These are phyloP conservation scores for Protea cynaroides DNA, from an alignment of 164 flowering plant species.

Conservation along the genomic window DNA sequence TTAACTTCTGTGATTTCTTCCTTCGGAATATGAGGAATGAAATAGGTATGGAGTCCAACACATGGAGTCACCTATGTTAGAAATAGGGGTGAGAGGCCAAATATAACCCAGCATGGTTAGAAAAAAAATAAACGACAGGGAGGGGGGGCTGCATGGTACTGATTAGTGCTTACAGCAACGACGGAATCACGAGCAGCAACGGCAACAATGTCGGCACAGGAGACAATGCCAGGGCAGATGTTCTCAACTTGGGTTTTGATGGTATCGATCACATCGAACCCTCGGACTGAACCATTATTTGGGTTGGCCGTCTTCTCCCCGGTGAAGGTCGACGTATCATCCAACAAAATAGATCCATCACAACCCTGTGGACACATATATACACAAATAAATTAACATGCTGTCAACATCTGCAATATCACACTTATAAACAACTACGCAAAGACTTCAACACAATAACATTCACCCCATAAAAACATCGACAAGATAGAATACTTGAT, in stretches of 20 bases:
- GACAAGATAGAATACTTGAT: no score
- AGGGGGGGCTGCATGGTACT: constrained; percentile 14
- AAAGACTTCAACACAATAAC: no score
- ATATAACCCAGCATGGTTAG: no score
- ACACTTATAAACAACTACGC: no score
- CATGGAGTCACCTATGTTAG: no score
- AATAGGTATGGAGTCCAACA: no score
- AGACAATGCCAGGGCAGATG: constrained; percentile 25
- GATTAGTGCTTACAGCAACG: constrained; percentile 23
- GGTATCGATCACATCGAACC: constrained; percentile 24
- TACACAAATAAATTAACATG: neutral
- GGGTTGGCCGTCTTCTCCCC: constrained; percentile 29
- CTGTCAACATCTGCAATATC: constrained; percentile 18
- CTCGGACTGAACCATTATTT: constrained; percentile 22
- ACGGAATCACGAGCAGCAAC: constrained; percentile 37
- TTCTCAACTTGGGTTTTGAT: constrained; percentile 22
- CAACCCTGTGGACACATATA: constrained; percentile 38
- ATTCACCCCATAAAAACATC: no score
- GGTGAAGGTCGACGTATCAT: constrained; percentile 24
- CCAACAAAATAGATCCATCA: constrained; percentile 50
- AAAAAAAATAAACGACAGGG: no score
- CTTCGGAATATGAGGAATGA: no score
- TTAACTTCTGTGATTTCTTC: no score
- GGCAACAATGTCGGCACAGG: constrained; percentile 38
- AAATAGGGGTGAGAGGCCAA: no score